A percentile compares a stretch with the other conserved stretches of the same genome.
Conservation (phyloP, 495 filamentous ascomycete species). For the Sabuloglossum arenarium region DNA sequence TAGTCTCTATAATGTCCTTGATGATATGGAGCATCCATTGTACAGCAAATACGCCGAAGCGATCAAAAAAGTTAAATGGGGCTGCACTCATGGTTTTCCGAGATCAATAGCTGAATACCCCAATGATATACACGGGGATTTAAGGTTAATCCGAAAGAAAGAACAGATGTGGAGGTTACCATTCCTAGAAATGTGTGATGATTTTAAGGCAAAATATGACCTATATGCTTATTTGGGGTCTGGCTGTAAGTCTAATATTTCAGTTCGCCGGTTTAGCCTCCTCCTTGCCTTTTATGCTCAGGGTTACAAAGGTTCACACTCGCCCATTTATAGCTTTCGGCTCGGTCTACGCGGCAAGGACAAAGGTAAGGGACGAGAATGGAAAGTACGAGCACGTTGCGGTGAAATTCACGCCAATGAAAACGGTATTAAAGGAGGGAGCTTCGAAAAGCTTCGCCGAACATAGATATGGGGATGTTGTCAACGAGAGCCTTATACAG, state of each 20-base stretch:
- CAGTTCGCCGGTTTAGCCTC: too few relatives aligned
- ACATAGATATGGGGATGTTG: not conserved
- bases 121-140: too few relatives aligned
- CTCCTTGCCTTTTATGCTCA: not conserved
- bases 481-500: not conserved
- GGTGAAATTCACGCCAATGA: not conserved
- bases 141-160: too few relatives aligned
- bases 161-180: too few relatives aligned
- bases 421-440: not conserved
- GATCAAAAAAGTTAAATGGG: too few relatives aligned
- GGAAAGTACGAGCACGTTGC: not conserved
- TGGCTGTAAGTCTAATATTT: not conserved
- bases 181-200: not conserved
- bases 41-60: too few relatives aligned
- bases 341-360: not conserved
- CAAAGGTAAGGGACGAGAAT: not conserved
- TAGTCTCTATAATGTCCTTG: too few relatives aligned
- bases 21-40: too few relatives aligned
- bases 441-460: not conserved
- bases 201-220: not conserved
- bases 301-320: not conserved
- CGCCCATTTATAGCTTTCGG: not conserved
- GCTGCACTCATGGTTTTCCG: too few relatives aligned
- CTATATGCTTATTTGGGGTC: not conserved
- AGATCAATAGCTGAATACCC: too few relatives aligned